Evolutionary conservation across 2,329 filamentous ascomycete species (phyloP).

Genomic region (Diaporthe sp.): DNA sequence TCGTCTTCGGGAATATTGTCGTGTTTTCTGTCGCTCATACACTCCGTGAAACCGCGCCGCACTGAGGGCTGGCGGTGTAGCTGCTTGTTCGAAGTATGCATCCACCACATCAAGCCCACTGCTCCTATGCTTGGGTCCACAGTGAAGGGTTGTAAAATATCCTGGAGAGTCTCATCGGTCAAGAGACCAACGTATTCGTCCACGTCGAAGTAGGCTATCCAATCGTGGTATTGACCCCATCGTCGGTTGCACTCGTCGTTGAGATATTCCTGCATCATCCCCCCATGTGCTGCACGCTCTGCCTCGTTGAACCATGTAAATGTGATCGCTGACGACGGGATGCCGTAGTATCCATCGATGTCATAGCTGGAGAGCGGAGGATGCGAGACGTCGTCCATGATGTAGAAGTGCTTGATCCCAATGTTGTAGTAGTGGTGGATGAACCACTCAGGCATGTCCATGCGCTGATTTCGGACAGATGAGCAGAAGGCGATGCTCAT

Average conservation of each 20-base stretch:
- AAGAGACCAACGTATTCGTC: constrained; percentile 51
- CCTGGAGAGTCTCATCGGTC: constrained; percentile 44
- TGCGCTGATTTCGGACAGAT: constrained; percentile 38
- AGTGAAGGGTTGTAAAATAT: constrained; percentile 45
- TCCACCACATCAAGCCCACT: constrained; percentile 50
- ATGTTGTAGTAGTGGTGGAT: constrained; percentile 43
- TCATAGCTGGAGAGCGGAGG: constrained; percentile 37
- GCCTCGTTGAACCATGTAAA: constrained; percentile 9
- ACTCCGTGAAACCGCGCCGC: constrained; percentile 47
- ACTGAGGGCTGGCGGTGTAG: constrained; percentile 45
- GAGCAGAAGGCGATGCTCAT: constrained; percentile 33
- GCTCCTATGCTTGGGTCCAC: constrained; percentile 47
- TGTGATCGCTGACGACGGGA: constrained; percentile 14
- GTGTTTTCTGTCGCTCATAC: constrained; percentile 13
- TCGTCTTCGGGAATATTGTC: constrained; percentile 38
- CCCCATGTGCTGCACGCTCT: constrained; percentile 4
- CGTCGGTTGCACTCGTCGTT: constrained; percentile 35
- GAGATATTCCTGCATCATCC: constrained; percentile 21
- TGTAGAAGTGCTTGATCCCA: constrained; percentile 41
- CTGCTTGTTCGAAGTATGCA: constrained; percentile 48
- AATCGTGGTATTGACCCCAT: constrained; percentile 45
- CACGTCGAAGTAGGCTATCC: constrained; percentile 51
- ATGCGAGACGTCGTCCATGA: constrained; percentile 42
- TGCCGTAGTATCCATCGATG: constrained; percentile 22
- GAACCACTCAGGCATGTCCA: constrained; percentile 41